Percentiles rank a stretch among this genome's conserved stretches.
phyloP scores from a whole-genome alignment of 192 early-diverging fungal genomes.

The Coemansia sp. region DNA sequence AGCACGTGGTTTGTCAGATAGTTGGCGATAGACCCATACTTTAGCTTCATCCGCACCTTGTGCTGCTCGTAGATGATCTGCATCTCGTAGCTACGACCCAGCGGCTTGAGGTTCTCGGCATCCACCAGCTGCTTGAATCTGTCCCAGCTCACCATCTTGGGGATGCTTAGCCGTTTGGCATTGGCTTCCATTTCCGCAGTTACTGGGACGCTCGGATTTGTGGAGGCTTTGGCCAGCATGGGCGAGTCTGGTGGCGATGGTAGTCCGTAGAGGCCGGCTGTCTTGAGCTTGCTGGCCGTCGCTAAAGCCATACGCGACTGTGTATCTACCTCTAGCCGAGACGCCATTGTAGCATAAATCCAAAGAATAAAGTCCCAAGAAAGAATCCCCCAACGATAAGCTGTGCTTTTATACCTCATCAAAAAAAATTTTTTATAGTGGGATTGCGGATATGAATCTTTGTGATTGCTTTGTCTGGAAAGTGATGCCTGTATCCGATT shows the following conservation, averaged over 20 bases:
- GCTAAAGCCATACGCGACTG: neutral
- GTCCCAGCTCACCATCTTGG: conserved; percentile 18
- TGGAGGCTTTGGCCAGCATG: neutral
- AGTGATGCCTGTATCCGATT: too few species aligned
- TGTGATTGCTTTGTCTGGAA: too few species aligned
- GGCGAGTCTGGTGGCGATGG: conserved; percentile 43
- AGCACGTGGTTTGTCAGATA: conserved; percentile 28
- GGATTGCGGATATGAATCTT: neutral
- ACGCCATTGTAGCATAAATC: neutral
- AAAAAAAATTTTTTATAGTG: conserved; percentile 5
- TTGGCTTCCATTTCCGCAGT: neutral
- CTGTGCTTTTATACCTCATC: neutral
- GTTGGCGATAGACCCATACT: conserved; percentile 34
- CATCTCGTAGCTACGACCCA: conserved; percentile 38
- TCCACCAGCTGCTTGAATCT: conserved; percentile 31
- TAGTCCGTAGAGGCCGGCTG: conserved; percentile 13
- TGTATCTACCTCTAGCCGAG: conserved; percentile 3
- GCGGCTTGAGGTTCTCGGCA: conserved; percentile 26
- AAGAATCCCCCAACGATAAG: neutral
- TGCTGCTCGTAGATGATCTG: conserved; percentile 29
- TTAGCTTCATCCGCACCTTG: neutral
- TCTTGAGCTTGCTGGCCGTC: neutral
- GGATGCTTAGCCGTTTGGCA: conserved; percentile 20
- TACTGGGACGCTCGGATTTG: neutral
- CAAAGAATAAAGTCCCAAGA: neutral